A percentile compares a stretch with the other conserved stretches of the same genome.
phyloP scores from a whole-genome alignment of 2,329 filamentous ascomycete species.

The Dichotomopilus funicola region DNA sequence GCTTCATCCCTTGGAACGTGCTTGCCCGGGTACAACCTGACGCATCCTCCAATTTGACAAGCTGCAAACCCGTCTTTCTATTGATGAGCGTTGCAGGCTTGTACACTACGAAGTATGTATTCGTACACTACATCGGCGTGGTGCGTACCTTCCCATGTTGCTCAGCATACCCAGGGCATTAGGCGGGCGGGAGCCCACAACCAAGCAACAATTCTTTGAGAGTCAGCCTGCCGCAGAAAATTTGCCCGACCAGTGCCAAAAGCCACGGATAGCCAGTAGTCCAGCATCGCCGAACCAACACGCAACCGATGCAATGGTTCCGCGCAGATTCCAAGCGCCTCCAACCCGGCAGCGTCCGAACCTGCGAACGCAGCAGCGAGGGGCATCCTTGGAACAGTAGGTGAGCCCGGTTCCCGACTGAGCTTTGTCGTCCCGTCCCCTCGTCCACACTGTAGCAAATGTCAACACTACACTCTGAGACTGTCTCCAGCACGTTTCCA shows the following conservation, averaged over 20 bases:
- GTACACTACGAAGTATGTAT: slow-evolving; percentile 1
- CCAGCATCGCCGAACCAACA: slow-evolving; percentile 9
- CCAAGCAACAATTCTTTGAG: no score
- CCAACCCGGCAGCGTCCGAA: no score
- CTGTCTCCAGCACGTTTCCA: no score
- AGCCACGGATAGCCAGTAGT: slow-evolving; percentile 11
- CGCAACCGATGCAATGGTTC: slow-evolving; percentile 10
- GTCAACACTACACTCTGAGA: no score
- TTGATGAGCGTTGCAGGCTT: slow-evolving; percentile 15
- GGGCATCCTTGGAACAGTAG: background rate
- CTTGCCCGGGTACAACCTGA: slow-evolving; percentile 1
- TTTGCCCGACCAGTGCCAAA: background rate
- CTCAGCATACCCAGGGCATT: background rate
- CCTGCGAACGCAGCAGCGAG: background rate
- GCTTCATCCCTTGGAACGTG: no score
- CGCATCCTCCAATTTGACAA: slow-evolving; percentile 16
- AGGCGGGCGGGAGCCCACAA: no score
- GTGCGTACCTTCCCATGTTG: background rate
- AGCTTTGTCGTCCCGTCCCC: no score
- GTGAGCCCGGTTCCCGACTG: background rate
- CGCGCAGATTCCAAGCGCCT: background rate
- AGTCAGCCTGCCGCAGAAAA: slow-evolving; percentile 1
- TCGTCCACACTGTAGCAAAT: no score
- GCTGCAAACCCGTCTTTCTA: slow-evolving; percentile 9
- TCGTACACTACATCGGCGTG: background rate